phyloP scores from a whole-genome alignment of 768 basidiomycete species.

The Mycena vulgaris region DNA sequence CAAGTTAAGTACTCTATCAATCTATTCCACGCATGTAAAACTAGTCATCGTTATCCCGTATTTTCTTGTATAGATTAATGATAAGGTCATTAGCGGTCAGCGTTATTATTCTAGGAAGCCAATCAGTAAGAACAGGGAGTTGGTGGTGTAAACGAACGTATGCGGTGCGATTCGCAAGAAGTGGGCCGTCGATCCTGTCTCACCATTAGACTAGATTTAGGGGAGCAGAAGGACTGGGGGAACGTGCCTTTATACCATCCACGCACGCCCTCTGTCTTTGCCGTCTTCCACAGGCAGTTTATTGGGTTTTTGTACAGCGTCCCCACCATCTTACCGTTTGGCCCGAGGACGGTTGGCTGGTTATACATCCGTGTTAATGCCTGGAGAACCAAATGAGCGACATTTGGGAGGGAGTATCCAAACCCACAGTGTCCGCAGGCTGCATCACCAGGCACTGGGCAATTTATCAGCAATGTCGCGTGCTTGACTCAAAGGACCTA shows the following conservation, averaged over 20 bases:
- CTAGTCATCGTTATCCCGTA: conserved; percentile 45
- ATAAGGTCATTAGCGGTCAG: conserved; percentile 91
- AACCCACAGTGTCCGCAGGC: conserved; percentile 85
- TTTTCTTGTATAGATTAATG: conserved; percentile 74
- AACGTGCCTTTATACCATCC: conserved; percentile 95
- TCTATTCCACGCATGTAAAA: too few relatives aligned
- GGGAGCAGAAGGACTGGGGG: conserved; percentile 1
- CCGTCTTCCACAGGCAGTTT: conserved; percentile 97
- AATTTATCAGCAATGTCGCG: conserved; percentile 22
- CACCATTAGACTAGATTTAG: background rate
- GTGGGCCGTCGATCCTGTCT: conserved; percentile 90
- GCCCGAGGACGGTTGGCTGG: conserved; percentile 83
- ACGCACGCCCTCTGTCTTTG: conserved; percentile 87
- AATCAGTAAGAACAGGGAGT: background rate
- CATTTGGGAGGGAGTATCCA: background rate
- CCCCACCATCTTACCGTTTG: conserved; percentile 81
- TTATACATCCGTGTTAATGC: conserved; percentile 97
- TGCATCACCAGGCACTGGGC: conserved; percentile 91
- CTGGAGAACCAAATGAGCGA: conserved; percentile 49
- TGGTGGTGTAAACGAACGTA: conserved; percentile 68
- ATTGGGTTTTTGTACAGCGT: conserved; percentile 92
- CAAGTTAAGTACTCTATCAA: too few relatives aligned
- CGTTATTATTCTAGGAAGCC: conserved; percentile 80
- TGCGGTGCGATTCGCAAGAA: conserved; percentile 94
- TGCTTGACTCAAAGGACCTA: conserved; percentile 56